phyloP scores from a whole-genome alignment of 2,329 filamentous ascomycete genomes.

The Botrytis aclada region DNA sequence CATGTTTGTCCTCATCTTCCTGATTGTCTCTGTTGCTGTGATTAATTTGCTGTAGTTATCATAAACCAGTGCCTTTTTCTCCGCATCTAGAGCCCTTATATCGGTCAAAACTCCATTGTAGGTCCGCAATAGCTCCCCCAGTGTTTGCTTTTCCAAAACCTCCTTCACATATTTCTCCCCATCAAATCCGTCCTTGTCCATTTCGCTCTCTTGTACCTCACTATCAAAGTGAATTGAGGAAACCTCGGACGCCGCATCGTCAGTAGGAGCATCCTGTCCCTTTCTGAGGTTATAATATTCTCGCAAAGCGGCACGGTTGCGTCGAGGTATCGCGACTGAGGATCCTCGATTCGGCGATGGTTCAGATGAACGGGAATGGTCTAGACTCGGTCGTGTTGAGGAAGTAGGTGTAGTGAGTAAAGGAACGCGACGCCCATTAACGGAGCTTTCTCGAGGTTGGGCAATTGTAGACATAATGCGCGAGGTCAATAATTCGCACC shows the following conservation, averaged over 20 bases:
- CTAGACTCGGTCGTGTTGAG: constrained; percentile 72
- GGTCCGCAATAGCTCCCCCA: constrained; percentile 66
- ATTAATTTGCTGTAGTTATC: constrained; percentile 98
- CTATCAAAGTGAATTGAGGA: constrained; percentile 41
- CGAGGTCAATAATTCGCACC: neutral
- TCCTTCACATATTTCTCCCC: constrained; percentile 64
- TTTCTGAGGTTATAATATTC: constrained; percentile 88
- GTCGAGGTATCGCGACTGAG: constrained; percentile 32
- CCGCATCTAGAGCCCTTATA: constrained; percentile 85
- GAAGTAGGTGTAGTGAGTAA: constrained; percentile 65
- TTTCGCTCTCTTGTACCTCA: constrained; percentile 63
- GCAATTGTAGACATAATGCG: constrained; percentile 61
- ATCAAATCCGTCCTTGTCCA: constrained; percentile 73
- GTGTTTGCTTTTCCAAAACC: constrained; percentile 58
- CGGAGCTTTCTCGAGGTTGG: constrained; percentile 56
- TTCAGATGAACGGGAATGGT: constrained; percentile 58
- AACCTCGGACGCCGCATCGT: constrained; percentile 34
- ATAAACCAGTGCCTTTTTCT: constrained; percentile 95
- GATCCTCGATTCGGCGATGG: constrained; percentile 50
- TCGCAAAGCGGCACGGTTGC: constrained; percentile 79
- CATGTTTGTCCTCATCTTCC: constrained; percentile 81
- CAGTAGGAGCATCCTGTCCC: constrained; percentile 30
- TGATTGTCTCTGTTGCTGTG: constrained; percentile 92
- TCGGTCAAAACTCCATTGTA: constrained; percentile 74
- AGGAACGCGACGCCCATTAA: constrained; percentile 55